phyloP scores from a whole-genome alignment of 2,329 filamentous ascomycete genomes.

The Endoconidiophora polonica region DNA sequence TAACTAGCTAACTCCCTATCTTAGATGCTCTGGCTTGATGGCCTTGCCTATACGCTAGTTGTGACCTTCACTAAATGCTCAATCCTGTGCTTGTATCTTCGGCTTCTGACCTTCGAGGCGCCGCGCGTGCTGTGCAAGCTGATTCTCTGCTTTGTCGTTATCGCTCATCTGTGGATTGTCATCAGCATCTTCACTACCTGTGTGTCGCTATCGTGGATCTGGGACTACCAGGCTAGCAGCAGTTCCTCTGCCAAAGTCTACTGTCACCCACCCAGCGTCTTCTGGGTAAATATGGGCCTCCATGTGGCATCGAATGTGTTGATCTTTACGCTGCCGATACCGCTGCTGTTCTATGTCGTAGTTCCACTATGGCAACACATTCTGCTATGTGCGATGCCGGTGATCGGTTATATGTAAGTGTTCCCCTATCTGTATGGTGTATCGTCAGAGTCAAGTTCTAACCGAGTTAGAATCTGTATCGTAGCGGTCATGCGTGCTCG shows the following conservation, averaged over 20 bases:
- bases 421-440: not conserved
- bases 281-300: constrained; percentile 18
- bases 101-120: constrained; percentile 16
- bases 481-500: constrained; percentile 19
- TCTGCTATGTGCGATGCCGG: constrained; percentile 16
- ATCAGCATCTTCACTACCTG: constrained; percentile 15
- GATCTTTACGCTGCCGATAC: constrained; percentile 18
- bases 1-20: not conserved
- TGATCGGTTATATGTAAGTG: constrained; percentile 17
- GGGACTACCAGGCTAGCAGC: constrained; percentile 8
- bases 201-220: constrained; percentile 14
- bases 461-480: constrained; percentile 20
- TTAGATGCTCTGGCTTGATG: constrained; percentile 10
- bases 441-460: not conserved
- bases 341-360: constrained; percentile 17
- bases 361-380: constrained; percentile 16
- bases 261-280: constrained; percentile 15
- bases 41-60: constrained; percentile 14
- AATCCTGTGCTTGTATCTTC: constrained; percentile 16
- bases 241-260: constrained; percentile 3
- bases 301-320: constrained; percentile 18
- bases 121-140: constrained; percentile 13
- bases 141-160: constrained; percentile 13
- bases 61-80: constrained; percentile 15
- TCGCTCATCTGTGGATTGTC: constrained; percentile 16